phyloP scores from a whole-genome alignment of 345 rosid species.

The Brassica rapa region DNA sequence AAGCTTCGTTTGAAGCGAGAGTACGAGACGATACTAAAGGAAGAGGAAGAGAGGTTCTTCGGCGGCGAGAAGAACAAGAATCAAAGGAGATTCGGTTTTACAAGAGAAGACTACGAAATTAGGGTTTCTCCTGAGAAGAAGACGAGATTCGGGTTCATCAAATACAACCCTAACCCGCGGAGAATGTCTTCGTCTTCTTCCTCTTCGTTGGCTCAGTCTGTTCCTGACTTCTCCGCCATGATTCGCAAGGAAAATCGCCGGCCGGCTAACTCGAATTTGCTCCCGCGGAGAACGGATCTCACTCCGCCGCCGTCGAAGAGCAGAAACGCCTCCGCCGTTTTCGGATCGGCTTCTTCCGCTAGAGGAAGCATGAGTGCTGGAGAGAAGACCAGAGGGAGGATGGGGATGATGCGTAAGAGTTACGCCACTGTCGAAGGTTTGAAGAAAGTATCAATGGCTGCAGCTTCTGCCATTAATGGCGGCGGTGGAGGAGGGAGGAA shows the following conservation, averaged over 20 bases:
- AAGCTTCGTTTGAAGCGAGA: constrained; percentile 55
- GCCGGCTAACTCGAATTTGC: constrained; percentile 42
- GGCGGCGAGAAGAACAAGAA: constrained; percentile 39
- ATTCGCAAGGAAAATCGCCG: constrained; percentile 77
- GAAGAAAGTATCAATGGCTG: constrained; percentile 57
- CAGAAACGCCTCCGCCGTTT: constrained; percentile 31
- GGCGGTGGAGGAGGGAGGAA: neutral
- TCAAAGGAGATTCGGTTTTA: constrained; percentile 55
- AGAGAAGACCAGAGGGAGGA: constrained; percentile 57
- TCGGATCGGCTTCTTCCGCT: constrained; percentile 30
- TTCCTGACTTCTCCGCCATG: constrained; percentile 73
- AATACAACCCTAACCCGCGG: constrained; percentile 5
- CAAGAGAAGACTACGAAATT: constrained; percentile 48
- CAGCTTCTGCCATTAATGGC: constrained; percentile 56
- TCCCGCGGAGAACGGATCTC: constrained; percentile 35
- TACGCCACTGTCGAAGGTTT: constrained; percentile 66
- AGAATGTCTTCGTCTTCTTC: constrained; percentile 40
- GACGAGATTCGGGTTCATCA: constrained; percentile 55
- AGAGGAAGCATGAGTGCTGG: constrained; percentile 67
- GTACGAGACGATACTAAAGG: constrained; percentile 37
- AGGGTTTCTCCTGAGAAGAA: constrained; percentile 44
- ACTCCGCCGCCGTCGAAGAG: constrained; percentile 57
- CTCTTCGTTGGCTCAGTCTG: constrained; percentile 65
- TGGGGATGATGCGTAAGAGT: constrained; percentile 58
- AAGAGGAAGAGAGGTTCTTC: constrained; percentile 33